Conservation (phyloP, 805 yeast species). For the Cyberlindnera xishuangbannaensis region DNA sequence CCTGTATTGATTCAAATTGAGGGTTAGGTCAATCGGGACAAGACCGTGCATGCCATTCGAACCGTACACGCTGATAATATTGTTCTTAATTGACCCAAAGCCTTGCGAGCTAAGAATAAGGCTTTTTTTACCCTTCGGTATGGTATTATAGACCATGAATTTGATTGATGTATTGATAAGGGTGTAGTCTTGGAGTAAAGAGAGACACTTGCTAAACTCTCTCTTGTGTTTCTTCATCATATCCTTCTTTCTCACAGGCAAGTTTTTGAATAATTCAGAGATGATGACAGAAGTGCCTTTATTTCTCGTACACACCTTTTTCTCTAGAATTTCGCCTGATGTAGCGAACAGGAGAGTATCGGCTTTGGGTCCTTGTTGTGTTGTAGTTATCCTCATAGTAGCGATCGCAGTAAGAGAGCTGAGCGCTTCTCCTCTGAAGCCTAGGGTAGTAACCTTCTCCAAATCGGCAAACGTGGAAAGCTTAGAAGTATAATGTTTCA, state of each 20-base stretch:
- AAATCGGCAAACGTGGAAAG: slow-evolving; percentile 51
- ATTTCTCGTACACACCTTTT: slow-evolving; percentile 42
- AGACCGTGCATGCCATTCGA: slow-evolving; percentile 56
- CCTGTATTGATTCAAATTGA: slow-evolving; percentile 31
- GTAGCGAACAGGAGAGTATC: slow-evolving; percentile 46
- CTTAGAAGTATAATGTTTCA: slow-evolving; percentile 67
- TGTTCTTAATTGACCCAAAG: slow-evolving; percentile 40
- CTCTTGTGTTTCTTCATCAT: slow-evolving; percentile 59
- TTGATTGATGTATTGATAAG: slow-evolving; percentile 55
- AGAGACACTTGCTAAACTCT: slow-evolving; percentile 67
- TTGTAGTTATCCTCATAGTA: slow-evolving; percentile 43
- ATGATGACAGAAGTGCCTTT: slow-evolving; percentile 67
- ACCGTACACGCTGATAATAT: slow-evolving; percentile 67
- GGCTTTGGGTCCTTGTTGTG: slow-evolving; percentile 51
- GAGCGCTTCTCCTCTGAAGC: slow-evolving; percentile 80
- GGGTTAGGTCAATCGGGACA: slow-evolving; percentile 37
- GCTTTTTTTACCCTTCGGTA: slow-evolving; percentile 42
- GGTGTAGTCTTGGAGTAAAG: slow-evolving; percentile 57
- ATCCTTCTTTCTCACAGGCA: slow-evolving; percentile 82
- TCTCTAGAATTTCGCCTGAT: slow-evolving; percentile 44
- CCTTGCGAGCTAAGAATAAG: slow-evolving; percentile 58
- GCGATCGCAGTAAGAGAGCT: slow-evolving; percentile 61
- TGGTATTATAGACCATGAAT: slow-evolving; percentile 53
- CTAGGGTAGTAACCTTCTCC: slow-evolving; percentile 46
- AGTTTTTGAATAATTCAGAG: slow-evolving; percentile 50